Evolutionary conservation across 2,329 filamentous ascomycete genomes (phyloP), one percentile per base, ranked within the genome.

Genomic region (Magnaporthiopsis poae): DNA sequence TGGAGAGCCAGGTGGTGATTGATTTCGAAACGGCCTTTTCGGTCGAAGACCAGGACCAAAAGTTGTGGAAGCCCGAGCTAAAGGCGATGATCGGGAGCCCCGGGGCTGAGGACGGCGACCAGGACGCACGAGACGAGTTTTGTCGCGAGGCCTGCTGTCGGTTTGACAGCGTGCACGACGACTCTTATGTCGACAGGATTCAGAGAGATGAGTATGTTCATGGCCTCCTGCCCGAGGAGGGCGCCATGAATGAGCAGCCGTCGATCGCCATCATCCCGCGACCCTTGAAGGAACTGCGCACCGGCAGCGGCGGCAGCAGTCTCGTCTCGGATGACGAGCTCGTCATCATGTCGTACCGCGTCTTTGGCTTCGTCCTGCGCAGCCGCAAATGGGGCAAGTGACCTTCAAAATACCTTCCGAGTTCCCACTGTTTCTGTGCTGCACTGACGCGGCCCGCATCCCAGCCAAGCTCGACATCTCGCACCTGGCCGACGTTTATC

Each of bases 331-430:
- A 75, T 0, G 71, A 73, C n/a, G 74, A 76, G 39, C 62, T 72
- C 0, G n/a, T 75, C 0, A 72, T 78, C 39, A 76, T 77, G 72
- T 70, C 72, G 0, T 71, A 74, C 27, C 69, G 74, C 0, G 74
- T 77, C 0, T 76, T 75, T 67, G 76, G 72, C 0, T 78, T 76
- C 35, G 69, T 76, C 0, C 66, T 78, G 3, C 71, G 76, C 1
- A 75, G 67, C 31, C 70, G 76, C 0, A 76, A 72, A 69, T 77
- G 75, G 76, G 73, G 74, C 74, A 62, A 31, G 61, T 39, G 1
- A 56, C 18, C 3, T 36, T 18, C 15, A 46, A 46, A 46, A 66
- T 66, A 39, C n/a, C 29, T 35, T 60, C 46, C 25, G 25, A 33
- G 29, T 27, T 15, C 62, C 62, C 7, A 36, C 21, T 13, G 27